A percentile compares a stretch with the other conserved stretches of the same genome.
Conservation (phyloP, 148 eudicot species). For the Pouteria glomerata region DNA sequence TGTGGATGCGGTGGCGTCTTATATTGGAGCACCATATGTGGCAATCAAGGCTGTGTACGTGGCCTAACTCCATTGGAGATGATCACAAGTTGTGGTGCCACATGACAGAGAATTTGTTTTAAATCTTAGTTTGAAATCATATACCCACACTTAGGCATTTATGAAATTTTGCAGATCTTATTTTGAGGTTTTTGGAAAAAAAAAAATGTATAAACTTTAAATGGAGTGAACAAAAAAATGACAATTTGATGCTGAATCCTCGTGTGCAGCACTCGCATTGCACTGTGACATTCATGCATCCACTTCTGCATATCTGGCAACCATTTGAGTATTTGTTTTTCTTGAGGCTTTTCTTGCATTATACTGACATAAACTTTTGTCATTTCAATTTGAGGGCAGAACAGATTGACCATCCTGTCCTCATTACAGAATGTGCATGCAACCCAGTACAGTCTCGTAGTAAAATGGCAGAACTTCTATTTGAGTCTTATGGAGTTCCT, state of each 20-base stretch:
- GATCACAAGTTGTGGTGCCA: too few species aligned
- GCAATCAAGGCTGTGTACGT: too few species aligned
- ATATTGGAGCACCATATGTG: too few species aligned
- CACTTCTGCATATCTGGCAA: background rate
- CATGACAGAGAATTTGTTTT: too few species aligned
- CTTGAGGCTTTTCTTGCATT: background rate
- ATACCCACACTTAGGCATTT: background rate
- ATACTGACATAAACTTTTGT: constrained; percentile 5
- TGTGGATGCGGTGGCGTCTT: too few species aligned
- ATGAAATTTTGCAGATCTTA: background rate
- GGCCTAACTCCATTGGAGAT: too few species aligned
- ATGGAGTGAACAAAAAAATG: background rate
- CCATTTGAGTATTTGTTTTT: background rate
- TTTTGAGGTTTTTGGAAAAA: background rate
- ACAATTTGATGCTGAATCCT: background rate
- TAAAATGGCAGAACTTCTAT: constrained; percentile 97
- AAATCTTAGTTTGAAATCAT: too few species aligned
- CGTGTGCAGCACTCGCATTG: background rate
- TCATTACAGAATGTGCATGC: constrained; percentile 92
- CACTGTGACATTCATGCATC: background rate
- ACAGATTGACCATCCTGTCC: constrained; percentile 90
- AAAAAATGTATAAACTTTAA: background rate
- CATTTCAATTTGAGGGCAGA: constrained; percentile 40
- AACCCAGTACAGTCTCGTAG: constrained; percentile 88
- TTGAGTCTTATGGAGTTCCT: constrained; percentile 97